Percentiles rank a stretch among this genome's conserved stretches.
phyloP scores from a whole-genome alignment of 78 protist genomes.

The Dictyostelium purpureum region DNA sequence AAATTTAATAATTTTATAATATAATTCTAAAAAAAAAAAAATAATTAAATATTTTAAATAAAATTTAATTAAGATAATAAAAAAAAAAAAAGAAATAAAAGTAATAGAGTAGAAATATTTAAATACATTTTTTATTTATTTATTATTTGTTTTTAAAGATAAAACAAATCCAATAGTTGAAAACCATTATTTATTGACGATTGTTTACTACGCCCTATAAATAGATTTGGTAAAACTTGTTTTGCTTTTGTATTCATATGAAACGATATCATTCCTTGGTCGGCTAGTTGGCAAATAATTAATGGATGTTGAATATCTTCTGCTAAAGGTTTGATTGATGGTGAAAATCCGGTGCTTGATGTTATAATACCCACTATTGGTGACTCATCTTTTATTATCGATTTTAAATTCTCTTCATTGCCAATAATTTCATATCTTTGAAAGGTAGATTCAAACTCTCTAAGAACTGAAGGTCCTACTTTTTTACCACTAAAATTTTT shows the following conservation, averaged over 20 bases:
- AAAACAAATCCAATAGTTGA: too few relatives aligned
- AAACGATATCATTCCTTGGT: conserved; percentile 29
- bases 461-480: conserved; percentile 21
- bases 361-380: conserved; percentile 12
- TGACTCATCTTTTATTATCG: neutral
- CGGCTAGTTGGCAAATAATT: conserved; percentile 1
- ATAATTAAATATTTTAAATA: neutral
- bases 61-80: too few relatives aligned
- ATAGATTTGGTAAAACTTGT: conserved; percentile 20
- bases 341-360: conserved; percentile 20
- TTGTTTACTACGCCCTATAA: neutral
- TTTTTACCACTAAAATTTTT: conserved; percentile 32
- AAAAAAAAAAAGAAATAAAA: too few relatives aligned
- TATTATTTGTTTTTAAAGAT: too few relatives aligned
- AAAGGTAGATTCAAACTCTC: conserved; percentile 52
- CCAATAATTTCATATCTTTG: neutral
- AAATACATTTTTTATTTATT: too few relatives aligned
- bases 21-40: neutral
- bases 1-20: neutral
- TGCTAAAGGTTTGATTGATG: neutral
- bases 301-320: conserved; percentile 20
- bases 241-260: conserved; percentile 19
- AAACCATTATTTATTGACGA: too few relatives aligned
- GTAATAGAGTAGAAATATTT: too few relatives aligned
- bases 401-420: neutral